These are phyloP conservation scores for Asterionellopsis glacialis DNA, from an alignment of 108 stramenopile genomes.

Conservation along the genomic window DNA sequence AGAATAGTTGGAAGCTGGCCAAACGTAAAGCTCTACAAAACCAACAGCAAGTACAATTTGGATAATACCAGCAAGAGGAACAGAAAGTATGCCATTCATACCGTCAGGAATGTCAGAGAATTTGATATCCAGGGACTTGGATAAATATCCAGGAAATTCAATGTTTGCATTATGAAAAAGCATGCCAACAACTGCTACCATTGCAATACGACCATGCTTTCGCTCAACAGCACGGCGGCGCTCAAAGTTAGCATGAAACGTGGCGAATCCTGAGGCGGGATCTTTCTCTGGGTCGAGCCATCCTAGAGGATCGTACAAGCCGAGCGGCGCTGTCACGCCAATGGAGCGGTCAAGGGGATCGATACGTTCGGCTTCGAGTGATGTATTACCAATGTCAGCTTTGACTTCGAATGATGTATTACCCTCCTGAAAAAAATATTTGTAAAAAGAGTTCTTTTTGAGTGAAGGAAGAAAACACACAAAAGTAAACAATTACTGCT, in stretches of 20 bases:
- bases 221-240: conserved; percentile 63
- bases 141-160: conserved; percentile 32
- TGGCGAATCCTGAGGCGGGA: conserved; percentile 7
- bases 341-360: not conserved
- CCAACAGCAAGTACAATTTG: conserved; percentile 37
- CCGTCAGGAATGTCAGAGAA: conserved; percentile 34
- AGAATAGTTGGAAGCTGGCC: conserved; percentile 41
- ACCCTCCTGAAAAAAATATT: no score
- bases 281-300: not conserved
- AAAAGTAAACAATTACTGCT: no score
- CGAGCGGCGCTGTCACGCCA: conserved; percentile 4
- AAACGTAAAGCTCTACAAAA: conserved; percentile 35
- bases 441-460: no score
- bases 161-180: conserved; percentile 30
- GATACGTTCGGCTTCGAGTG: no score
- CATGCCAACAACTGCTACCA: conserved; percentile 39
- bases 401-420: no score
- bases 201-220: conserved; percentile 52
- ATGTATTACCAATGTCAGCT: no score
- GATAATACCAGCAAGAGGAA: conserved; percentile 33
- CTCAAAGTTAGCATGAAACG: conserved; percentile 47
- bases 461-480: no score
- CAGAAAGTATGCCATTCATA: conserved; percentile 26
- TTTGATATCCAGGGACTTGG: conserved; percentile 24
- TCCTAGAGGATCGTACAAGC: conserved; percentile 3